A percentile compares a stretch with the other conserved stretches of the same genome.
These are phyloP conservation scores for Neurospora tetraspora DNA, from an alignment of 495 filamentous ascomycete genomes.

Conservation along the genomic window DNA sequence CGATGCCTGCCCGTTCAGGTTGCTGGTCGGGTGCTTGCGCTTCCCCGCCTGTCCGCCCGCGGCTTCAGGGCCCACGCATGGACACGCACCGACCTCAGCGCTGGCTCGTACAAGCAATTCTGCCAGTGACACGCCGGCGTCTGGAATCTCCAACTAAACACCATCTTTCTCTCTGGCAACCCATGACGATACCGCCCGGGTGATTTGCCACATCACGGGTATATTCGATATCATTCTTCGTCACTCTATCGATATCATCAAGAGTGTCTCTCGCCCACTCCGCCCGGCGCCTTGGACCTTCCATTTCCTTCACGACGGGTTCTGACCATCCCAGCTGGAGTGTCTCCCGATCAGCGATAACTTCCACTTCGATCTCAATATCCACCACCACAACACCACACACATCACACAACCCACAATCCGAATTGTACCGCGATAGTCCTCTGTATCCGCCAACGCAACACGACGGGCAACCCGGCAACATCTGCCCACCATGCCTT, in stretches of 20 bases:
- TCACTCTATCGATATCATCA: neutral
- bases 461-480: neutral
- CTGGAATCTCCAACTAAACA: neutral
- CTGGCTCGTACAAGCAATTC: neutral
- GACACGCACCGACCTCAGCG: neutral
- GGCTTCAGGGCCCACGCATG: neutral
- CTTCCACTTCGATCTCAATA: neutral
- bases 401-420: neutral
- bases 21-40: neutral
- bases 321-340: neutral
- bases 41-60: neutral
- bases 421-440: neutral
- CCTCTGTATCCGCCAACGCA: neutral
- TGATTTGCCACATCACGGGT: neutral
- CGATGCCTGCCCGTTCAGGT: neutral
- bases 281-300: neutral
- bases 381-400: neutral
- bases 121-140: neutral
- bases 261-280: neutral
- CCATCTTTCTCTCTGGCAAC: neutral
- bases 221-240: neutral
- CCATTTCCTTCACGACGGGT: neutral
- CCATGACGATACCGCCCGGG: neutral
- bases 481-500: constrained; percentile 9
- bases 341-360: neutral